Base-by-base conservation (phyloP, 148 eudicot genomes). In the Cornus controversa region DNA sequence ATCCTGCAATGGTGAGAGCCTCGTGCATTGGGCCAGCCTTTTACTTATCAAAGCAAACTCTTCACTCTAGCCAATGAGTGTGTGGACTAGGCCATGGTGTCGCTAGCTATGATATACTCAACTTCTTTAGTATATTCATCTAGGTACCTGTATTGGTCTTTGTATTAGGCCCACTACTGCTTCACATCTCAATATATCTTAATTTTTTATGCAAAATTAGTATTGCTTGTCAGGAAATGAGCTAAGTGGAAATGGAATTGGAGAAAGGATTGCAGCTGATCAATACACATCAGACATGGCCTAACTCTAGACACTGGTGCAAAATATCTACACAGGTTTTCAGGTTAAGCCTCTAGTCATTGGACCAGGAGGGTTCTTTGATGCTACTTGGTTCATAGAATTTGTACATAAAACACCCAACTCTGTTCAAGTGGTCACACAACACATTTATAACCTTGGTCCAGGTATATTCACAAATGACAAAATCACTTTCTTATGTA, bases 341-440 rank as follows among this genome's bases (percentile, higher is more conserved):
- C 6, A 78, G 20, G 73, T 80, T 4, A 92, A 82, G 87, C 97
- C 97, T 26, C 67, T 90, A 24, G 85, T 94, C 24, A 68, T 94
- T 6, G 98, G 91, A 20, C 98, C 98, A 10, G 98, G 98, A 75
- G 98, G 98, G 1, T 89, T 94, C 74, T 90, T 90, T 67, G 85
- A 90, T 79, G 70, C 83, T 63, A 42, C 34, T 10, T 94, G 97
- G 97, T 90, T 92, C 71, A 57, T 87, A 28, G 79, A 81, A 75
- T 91, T 84, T 70, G 36, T 87, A 22, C 63, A 57, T 4, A 78
- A 78, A 78, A 68, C 93, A n/a, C 76, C 82, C 63, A 78, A 71
- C 71, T 85, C 97, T 25, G 89, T 92, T 65, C 92, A 92, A 81
- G 94, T 80, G 36, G 64, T 88, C 74, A 86, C 97, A 40, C 97